Evolutionary conservation across 169 alveolate species (phyloP).

Genomic region (Cyclospora cayetanensis): DNA sequence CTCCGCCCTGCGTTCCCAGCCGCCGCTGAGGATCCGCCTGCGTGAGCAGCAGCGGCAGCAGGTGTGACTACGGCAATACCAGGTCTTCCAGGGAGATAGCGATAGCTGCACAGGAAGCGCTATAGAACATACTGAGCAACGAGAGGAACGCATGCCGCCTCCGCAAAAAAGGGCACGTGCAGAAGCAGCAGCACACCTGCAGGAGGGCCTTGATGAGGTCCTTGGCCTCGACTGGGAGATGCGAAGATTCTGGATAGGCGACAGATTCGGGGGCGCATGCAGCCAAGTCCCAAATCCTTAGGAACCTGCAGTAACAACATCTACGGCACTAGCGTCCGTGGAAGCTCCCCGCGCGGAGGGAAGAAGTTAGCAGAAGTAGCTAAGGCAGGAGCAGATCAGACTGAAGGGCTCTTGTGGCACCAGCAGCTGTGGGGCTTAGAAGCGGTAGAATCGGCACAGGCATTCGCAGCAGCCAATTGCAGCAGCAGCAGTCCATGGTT

Average conservation of each 20-base stretch:
- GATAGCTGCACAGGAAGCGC: background rate
- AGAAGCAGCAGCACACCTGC: background rate
- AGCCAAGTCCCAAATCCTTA: background rate
- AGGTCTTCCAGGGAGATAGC: background rate
- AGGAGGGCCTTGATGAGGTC: background rate
- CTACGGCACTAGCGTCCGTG: constrained; percentile 1
- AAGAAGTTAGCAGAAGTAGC: too few relatives aligned
- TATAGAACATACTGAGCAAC: background rate
- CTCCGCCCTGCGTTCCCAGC: constrained; percentile 3
- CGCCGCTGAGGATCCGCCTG: constrained; percentile 42
- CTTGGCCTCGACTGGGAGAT: constrained; percentile 49
- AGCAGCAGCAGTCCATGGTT: too few relatives aligned
- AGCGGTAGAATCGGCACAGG: too few relatives aligned
- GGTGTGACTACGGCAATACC: background rate
- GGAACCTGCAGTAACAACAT: background rate
- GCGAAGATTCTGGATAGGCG: background rate
- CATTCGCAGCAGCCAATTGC: too few relatives aligned
- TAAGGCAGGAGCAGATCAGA: too few relatives aligned
- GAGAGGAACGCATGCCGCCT: background rate
- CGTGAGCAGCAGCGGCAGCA: background rate
- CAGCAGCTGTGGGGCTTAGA: too few relatives aligned
- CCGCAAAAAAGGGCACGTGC: background rate
- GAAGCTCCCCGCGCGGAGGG: too few relatives aligned
- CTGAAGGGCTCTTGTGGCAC: too few relatives aligned
- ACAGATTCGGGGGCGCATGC: background rate